Base-by-base conservation (phyloP, 768 basidiomycete species). In the Collybia nuda region DNA sequence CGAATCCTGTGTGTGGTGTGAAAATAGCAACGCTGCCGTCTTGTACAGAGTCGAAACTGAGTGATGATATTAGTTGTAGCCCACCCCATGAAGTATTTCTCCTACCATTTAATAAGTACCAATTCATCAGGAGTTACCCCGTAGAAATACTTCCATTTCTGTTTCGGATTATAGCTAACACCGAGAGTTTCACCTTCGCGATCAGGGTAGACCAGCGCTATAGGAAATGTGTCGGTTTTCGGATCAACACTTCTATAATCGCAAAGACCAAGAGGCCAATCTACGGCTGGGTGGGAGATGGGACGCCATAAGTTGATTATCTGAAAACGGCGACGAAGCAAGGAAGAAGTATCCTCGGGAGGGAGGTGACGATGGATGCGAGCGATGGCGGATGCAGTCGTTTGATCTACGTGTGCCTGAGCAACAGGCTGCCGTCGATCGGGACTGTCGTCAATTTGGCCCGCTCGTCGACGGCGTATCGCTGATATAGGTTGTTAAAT, bases 251-350 rank as follows among this genome's bases (percentile, higher is more conserved):
- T 76, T 21, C 75, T 61, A 56, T 68, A 82, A 55, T 84, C 80
- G 50, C 80, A 80, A 6, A 82, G 56, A 0, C 72, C 74, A 3
- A 83, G 65, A 0, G 82, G 82, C 69, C 70, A 75, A 52, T 83
- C 81, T 6, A 68, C 42, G 0, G 78, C 81, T 0, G 75, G 61
- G 51, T 77, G 62, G 1, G 57, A 60, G 42, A 83, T 81, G 5
- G 82, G 81, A 2, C 82, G 68, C 82, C 82, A 84, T 22, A 84
- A 68, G 55, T 83, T 84, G 51, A 84, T 76, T 26, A 84, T 80
- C 49, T 82, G 80, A 68, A 79, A 81, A 0, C 80, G 75, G 17
- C 70, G 67, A 50, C 71, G 62, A 14, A 81, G 62, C 26, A 81
- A 69, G 14, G 64, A 65, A 2, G 70, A 63, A 0, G 60, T 80